Evolutionary conservation across 805 yeast genomes (phyloP).

Genomic region (Candida boleticola): DNA sequence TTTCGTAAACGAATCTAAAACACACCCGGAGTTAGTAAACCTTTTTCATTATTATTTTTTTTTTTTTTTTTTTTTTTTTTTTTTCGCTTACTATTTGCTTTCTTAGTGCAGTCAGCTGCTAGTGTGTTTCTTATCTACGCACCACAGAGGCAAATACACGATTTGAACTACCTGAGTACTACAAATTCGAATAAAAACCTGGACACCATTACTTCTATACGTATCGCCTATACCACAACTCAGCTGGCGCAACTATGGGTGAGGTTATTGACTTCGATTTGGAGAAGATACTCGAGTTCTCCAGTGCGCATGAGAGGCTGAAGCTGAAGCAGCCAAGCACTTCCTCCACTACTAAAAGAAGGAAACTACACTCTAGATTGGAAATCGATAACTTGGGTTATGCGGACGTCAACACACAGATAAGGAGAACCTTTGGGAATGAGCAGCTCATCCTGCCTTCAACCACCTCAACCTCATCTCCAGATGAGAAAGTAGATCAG

Average conservation of each 20-base stretch:
- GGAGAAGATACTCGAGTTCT: conserved; percentile 8
- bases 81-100: background rate
- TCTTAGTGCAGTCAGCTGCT: too few species aligned
- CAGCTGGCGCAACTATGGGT: too few species aligned
- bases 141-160: too few species aligned
- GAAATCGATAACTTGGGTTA: conserved; percentile 16
- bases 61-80: conserved; percentile 1
- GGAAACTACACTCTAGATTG: conserved; percentile 8
- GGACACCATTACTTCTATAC: too few species aligned
- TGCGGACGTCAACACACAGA: conserved; percentile 11
- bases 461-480: background rate
- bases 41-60: background rate
- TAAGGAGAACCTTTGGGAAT: background rate
- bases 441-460: conserved; percentile 1
- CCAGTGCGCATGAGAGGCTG: conserved; percentile 2
- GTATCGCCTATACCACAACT: too few species aligned
- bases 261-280: conserved; percentile 15
- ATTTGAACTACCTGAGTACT: too few species aligned
- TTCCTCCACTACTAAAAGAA: background rate
- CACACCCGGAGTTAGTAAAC: too few species aligned
- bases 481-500: conserved; percentile 3
- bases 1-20: too few species aligned
- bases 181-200: too few species aligned
- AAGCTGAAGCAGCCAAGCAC: background rate
- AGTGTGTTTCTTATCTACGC: too few species aligned